These are phyloP conservation scores for Aquilaria yunnanensis DNA, from an alignment of 345 rosid genomes.

Conservation along the genomic window DNA sequence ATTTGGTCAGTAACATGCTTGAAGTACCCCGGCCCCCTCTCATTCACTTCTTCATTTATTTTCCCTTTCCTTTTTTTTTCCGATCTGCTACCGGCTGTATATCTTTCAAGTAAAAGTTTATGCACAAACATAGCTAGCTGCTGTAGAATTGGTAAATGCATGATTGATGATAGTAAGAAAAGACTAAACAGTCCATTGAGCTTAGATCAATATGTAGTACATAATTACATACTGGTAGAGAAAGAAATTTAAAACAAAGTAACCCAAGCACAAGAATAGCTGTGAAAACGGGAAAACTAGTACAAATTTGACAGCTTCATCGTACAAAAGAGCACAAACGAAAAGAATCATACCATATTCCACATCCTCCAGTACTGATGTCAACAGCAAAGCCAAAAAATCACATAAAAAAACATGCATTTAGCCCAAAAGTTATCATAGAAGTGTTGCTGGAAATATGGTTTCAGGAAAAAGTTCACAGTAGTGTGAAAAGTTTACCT, in stretches of 20 bases:
- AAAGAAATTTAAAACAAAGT: neutral
- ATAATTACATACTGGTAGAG: no score
- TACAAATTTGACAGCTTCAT: no score
- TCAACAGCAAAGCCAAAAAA: constrained; percentile 23
- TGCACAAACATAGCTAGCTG: no score
- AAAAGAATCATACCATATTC: constrained; percentile 84
- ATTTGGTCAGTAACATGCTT: constrained; percentile 15
- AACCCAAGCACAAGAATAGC: neutral
- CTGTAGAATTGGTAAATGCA: no score
- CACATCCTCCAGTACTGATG: constrained; percentile 98
- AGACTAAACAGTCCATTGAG: constrained; percentile 2
- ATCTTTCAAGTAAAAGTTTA: no score
- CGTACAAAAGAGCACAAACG: constrained; percentile 1
- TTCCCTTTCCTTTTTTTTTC: no score
- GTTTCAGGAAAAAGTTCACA: constrained; percentile 5
- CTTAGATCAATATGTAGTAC: no score
- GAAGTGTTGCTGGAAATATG: constrained; percentile 13
- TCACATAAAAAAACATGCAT: constrained; percentile 9
- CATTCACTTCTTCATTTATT: no score
- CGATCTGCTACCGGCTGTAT: no score
- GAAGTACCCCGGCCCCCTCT: neutral
- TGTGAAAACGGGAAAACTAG: no score
- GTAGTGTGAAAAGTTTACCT: constrained; percentile 40
- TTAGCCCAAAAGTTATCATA: constrained; percentile 6
- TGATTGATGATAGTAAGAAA: no score